Conservation (phyloP, 345 rosid genomes). For the Brassica incana region DNA sequence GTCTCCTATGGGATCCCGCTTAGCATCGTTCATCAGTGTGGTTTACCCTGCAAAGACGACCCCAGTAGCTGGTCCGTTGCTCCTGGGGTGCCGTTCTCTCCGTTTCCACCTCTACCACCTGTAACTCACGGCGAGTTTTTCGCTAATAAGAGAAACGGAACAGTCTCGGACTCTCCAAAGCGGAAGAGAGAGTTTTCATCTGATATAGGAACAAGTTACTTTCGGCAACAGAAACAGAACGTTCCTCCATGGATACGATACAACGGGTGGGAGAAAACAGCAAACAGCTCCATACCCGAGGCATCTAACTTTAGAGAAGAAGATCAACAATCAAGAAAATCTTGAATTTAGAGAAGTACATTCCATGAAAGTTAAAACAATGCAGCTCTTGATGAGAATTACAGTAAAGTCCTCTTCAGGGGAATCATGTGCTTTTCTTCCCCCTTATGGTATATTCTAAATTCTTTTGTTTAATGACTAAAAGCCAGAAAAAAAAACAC, state of each 20-base stretch:
- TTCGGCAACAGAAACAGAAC: conserved; percentile 75
- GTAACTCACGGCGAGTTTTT: conserved; percentile 43
- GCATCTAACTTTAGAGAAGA: conserved; percentile 36
- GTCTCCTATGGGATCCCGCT: conserved; percentile 89
- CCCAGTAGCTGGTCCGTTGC: conserved; percentile 64
- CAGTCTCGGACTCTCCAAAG: conserved; percentile 44
- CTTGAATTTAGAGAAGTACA: conserved; percentile 20
- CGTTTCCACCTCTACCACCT: conserved; percentile 88
- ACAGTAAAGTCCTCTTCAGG: conserved; percentile 39
- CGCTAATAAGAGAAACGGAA: conserved; percentile 40
- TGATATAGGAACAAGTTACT: conserved; percentile 75
- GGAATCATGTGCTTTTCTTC: conserved; percentile 36
- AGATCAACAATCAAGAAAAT: conserved; percentile 20
- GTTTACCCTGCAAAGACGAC: conserved; percentile 52
- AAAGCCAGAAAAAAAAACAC: neutral
- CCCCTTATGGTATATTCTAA: conserved; percentile 46
- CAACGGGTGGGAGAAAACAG: conserved; percentile 44
- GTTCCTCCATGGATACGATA: conserved; percentile 65
- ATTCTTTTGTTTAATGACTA: conserved; percentile 50
- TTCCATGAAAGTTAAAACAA: conserved; percentile 34
- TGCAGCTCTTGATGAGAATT: conserved; percentile 40
- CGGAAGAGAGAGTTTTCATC: conserved; percentile 51
- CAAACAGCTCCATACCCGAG: conserved; percentile 32
- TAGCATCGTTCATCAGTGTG: conserved; percentile 59
- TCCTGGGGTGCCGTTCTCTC: conserved; percentile 84